These are phyloP conservation scores for Yamadazyma membranifaciens DNA, from an alignment of 1,139 yeast genomes.

Conservation along the genomic window DNA sequence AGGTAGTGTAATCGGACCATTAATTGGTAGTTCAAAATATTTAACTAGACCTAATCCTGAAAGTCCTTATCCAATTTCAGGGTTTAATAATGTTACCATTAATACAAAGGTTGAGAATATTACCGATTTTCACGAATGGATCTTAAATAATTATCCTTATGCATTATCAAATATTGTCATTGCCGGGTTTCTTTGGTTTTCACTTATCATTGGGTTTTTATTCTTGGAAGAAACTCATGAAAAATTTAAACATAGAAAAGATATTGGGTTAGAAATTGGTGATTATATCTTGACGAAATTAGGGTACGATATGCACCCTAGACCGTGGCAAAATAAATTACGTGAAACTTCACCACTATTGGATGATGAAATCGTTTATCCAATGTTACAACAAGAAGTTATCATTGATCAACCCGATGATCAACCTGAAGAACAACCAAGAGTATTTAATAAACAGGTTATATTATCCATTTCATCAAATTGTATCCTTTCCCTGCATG, in stretches of 20 bases:
- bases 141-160: constrained; percentile 41
- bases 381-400: not conserved
- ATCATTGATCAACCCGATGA: constrained; percentile 4
- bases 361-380: not conserved
- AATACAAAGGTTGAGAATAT: not conserved
- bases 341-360: not conserved
- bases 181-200: constrained; percentile 37
- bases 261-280: constrained; percentile 53
- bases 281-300: constrained; percentile 36
- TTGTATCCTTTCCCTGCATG: constrained; percentile 31
- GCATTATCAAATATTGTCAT: constrained; percentile 60
- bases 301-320: constrained; percentile 22
- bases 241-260: constrained; percentile 36
- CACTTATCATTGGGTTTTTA: constrained; percentile 41
- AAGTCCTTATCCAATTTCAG: constrained; percentile 7
- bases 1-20: constrained; percentile 50
- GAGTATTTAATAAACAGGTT: constrained; percentile 12
- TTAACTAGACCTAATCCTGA: constrained; percentile 30
- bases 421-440: constrained; percentile 2
- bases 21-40: constrained; percentile 45
- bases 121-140: constrained; percentile 1
- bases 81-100: not conserved
- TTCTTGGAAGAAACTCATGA: constrained; percentile 63
- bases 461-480: constrained; percentile 13
- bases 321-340: constrained; percentile 12